Conservation (phyloP, 2,329 filamentous ascomycete species). For the Xylaria hypoxylon region DNA sequence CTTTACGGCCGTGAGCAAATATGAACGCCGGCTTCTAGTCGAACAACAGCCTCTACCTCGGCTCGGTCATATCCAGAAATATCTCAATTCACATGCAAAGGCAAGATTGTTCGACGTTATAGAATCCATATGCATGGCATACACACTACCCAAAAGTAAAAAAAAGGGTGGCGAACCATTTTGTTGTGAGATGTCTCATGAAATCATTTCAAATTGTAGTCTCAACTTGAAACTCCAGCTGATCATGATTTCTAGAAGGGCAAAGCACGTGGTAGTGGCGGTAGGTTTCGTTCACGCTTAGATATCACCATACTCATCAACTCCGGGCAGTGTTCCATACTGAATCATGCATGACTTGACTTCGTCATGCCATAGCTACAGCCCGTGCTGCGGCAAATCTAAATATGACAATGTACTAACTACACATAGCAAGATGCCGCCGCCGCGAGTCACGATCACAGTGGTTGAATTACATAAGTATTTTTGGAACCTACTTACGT, state of each 20-base stretch:
- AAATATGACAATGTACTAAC: neutral
- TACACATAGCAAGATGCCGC: neutral
- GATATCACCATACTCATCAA: neutral
- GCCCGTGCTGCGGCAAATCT: neutral
- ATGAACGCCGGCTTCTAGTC: neutral
- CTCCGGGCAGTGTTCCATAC: neutral
- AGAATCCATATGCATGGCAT: neutral
- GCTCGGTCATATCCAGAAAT: neutral
- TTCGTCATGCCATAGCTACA: neutral
- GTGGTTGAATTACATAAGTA: neutral
- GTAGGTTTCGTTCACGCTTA: neutral
- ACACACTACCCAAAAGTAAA: neutral
- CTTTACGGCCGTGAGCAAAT: conserved; percentile 11
- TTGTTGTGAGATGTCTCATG: conserved; percentile 3
- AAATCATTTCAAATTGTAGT: conserved; percentile 2
- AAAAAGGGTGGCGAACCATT: too few species aligned
- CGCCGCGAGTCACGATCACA: neutral
- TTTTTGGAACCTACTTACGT: neutral
- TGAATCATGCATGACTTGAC: neutral
- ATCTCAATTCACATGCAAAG: too few species aligned
- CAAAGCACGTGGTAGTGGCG: conserved; percentile 4
- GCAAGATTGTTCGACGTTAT: neutral
- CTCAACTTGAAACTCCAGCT: conserved; percentile 13
- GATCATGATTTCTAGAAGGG: neutral
- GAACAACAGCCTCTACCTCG: neutral